A percentile compares a stretch with the other conserved stretches of the same genome.
Conservation (phyloP, 2,329 filamentous ascomycete genomes). For the Cladosporium halotolerans region DNA sequence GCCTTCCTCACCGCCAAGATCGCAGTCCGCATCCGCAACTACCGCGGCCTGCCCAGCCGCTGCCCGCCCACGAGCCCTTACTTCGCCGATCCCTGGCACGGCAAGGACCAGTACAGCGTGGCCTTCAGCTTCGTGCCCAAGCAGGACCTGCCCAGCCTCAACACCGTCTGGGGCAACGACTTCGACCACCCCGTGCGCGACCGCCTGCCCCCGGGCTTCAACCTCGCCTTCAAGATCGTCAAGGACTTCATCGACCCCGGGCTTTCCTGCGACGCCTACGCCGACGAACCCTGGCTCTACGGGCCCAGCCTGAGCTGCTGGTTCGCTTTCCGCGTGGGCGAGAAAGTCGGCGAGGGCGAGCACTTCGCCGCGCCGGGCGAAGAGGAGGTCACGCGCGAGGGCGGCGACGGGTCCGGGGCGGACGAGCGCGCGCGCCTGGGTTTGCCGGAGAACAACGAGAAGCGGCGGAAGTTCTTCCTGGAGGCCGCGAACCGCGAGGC, state of each 20-base stretch:
- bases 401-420: constrained; percentile 34
- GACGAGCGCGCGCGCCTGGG: constrained; percentile 23
- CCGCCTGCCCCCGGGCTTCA: constrained; percentile 76
- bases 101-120: constrained; percentile 77
- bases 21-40: constrained; percentile 67
- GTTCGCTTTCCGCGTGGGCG: constrained; percentile 29
- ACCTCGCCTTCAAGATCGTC: constrained; percentile 74
- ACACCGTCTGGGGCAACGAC: constrained; percentile 89
- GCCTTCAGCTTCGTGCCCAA: constrained; percentile 71
- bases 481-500: constrained; percentile 28
- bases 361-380: constrained; percentile 26
- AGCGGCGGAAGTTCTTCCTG: constrained; percentile 41
- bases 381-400: constrained; percentile 32
- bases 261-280: constrained; percentile 80
- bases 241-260: constrained; percentile 88
- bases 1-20: constrained; percentile 61
- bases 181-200: constrained; percentile 86
- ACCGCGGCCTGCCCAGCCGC: constrained; percentile 56
- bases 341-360: constrained; percentile 15
- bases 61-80: constrained; percentile 67
- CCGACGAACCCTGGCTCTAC: constrained; percentile 79
- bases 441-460: constrained; percentile 36
- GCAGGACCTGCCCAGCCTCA: constrained; percentile 53
- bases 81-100: constrained; percentile 65
- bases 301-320: constrained; percentile 52